phyloP scores from a whole-genome alignment of 176 grass and related monocot species.

The Hyparrhenia diplandra region DNA sequence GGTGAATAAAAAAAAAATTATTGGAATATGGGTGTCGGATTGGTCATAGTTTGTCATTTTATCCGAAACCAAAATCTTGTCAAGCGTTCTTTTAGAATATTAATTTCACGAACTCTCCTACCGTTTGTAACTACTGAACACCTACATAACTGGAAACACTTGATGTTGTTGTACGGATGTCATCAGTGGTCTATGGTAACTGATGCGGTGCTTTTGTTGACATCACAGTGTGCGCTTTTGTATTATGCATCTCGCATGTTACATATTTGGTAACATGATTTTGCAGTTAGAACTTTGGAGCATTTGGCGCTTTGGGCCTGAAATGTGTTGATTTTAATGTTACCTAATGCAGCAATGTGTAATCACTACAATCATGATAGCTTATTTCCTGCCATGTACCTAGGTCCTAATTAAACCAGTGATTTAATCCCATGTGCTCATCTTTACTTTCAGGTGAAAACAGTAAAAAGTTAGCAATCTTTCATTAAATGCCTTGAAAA shows the following conservation, averaged over 20 bases:
- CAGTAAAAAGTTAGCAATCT: conserved; percentile 91
- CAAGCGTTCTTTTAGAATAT: background rate
- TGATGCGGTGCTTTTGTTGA: background rate
- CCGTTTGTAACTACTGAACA: background rate
- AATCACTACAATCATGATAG: background rate
- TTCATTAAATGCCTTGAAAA: conserved; percentile 71
- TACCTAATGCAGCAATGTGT: background rate
- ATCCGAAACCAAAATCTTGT: background rate
- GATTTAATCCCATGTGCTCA: background rate
- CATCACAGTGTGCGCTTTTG: background rate
- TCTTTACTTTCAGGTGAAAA: conserved; percentile 52
- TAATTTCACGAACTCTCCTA: background rate
- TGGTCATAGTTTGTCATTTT: background rate
- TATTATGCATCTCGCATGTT: background rate
- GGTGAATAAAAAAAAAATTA: background rate
- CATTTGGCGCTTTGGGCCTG: background rate
- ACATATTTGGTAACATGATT: background rate
- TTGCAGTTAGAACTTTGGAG: background rate
- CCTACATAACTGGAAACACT: background rate
- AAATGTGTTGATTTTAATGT: background rate
- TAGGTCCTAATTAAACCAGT: background rate
- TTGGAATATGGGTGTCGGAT: background rate
- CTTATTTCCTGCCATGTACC: background rate
- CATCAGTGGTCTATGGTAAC: background rate
- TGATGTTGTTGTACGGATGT: background rate